These are phyloP conservation scores for Aquilaria yunnanensis DNA, from an alignment of 345 rosid genomes.

Conservation along the genomic window DNA sequence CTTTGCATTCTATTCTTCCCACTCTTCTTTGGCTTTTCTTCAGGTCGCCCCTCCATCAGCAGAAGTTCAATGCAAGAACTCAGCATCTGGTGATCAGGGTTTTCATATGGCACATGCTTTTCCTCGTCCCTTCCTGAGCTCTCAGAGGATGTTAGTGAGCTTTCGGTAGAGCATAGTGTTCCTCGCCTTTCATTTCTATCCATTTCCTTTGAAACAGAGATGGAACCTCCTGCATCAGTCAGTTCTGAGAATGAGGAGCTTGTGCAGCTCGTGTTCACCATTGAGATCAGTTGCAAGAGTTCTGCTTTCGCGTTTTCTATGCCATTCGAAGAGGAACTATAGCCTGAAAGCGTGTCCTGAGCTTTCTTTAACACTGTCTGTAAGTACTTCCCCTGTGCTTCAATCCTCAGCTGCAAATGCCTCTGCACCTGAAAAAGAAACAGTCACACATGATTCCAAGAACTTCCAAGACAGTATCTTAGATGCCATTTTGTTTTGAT, in stretches of 20 bases:
- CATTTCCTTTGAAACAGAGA: conserved; percentile 27
- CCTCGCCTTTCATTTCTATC: conserved; percentile 26
- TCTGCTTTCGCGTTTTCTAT: conserved; percentile 65
- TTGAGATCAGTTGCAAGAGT: conserved; percentile 62
- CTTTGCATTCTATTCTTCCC: conserved; percentile 46
- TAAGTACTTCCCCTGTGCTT: conserved; percentile 94
- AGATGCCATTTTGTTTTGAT: not conserved
- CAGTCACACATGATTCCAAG: not conserved
- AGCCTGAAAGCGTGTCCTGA: conserved; percentile 81
- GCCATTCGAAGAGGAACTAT: conserved; percentile 49
- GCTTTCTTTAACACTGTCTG: conserved; percentile 81
- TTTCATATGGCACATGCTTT: conserved; percentile 19
- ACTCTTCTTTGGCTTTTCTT: conserved; percentile 19
- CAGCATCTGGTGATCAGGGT: conserved; percentile 16
- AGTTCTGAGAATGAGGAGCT: conserved; percentile 63
- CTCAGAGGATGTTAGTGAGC: conserved; percentile 86
- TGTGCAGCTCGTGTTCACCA: conserved; percentile 47
- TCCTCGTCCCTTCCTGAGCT: conserved; percentile 52
- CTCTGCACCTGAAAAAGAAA: conserved; percentile 70
- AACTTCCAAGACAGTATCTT: too few species aligned
- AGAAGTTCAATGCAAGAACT: conserved; percentile 42
- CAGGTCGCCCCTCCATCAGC: conserved; percentile 47
- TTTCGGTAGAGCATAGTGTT: conserved; percentile 63
- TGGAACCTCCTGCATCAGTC: conserved; percentile 40
- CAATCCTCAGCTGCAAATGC: conserved; percentile 89